Percentiles rank a stretch among this genome's conserved stretches.
Evolutionary conservation across 495 filamentous ascomycete species (phyloP).

Genomic region (Xylaria castorea): DNA sequence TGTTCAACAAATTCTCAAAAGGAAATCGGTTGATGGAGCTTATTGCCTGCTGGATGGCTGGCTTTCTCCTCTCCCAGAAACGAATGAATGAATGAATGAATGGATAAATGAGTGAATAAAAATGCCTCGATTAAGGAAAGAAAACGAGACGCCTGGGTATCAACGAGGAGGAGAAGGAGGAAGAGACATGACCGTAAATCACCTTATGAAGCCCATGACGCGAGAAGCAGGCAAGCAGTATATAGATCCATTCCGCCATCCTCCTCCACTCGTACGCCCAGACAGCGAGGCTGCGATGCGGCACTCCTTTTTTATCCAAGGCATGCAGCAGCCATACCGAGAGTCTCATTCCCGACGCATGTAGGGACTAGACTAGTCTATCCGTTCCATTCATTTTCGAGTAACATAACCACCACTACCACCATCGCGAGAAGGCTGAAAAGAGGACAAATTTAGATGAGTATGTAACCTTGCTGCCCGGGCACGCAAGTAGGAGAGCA

Average conservation of each 20-base stretch:
- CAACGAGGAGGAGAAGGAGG: not conserved
- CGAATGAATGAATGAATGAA: not conserved
- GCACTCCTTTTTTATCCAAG: not conserved
- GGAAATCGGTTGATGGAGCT: not conserved
- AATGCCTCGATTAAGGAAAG: not conserved
- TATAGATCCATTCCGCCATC: not conserved
- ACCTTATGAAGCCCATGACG: not conserved
- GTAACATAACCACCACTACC: not conserved
- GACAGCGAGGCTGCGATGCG: not conserved
- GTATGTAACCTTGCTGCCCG: not conserved
- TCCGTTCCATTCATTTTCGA: not conserved
- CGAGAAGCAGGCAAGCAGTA: not conserved
- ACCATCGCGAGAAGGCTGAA: not conserved
- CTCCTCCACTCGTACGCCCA: not conserved
- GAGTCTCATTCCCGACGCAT: not conserved
- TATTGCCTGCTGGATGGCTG: not conserved
- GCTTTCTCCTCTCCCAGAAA: not conserved
- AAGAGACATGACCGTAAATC: not conserved
- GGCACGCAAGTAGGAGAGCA: not conserved
- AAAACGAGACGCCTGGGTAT: not conserved
- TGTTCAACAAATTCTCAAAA: not conserved
- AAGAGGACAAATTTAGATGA: constrained; percentile 2
- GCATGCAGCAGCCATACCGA: not conserved
- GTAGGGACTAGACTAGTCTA: not conserved
- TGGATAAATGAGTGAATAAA: not conserved